Percentiles rank a stretch among this genome's conserved stretches.
Conservation (phyloP, 768 basidiomycete genomes). For the Leccinum truebloodii region DNA sequence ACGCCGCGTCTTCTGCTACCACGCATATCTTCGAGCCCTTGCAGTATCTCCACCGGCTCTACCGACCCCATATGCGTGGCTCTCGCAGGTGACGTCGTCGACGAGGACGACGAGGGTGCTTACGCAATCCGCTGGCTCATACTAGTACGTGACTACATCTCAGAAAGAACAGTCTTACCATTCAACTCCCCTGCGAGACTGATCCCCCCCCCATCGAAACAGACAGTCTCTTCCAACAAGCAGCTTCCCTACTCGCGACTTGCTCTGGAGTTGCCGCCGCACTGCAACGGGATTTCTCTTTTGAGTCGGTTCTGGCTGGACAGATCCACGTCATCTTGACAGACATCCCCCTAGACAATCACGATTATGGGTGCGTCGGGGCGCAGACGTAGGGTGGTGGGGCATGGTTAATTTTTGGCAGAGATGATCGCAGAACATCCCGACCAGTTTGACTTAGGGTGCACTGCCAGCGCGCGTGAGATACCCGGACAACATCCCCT, state of each 20-base stretch:
- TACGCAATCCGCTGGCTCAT: constrained; percentile 55
- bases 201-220: constrained; percentile 4
- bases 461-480: background rate
- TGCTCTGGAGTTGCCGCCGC: constrained; percentile 67
- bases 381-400: constrained; percentile 89
- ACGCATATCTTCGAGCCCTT: too few species aligned
- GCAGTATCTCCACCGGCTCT: too few species aligned
- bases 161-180: background rate
- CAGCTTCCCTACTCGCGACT: constrained; percentile 62
- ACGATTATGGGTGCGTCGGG: constrained; percentile 73
- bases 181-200: background rate
- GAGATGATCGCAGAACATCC: constrained; percentile 69
- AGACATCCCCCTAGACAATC: constrained; percentile 69
- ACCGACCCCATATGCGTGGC: too few species aligned
- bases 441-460: constrained; percentile 44
- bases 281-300: constrained; percentile 54
- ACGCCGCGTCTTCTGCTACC: too few species aligned
- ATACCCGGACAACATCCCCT: constrained; percentile 15
- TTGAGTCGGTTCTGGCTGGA: constrained; percentile 29
- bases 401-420: constrained; percentile 79
- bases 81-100: too few species aligned
- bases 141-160: too few species aligned
- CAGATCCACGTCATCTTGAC: constrained; percentile 47
- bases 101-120: constrained; percentile 14
- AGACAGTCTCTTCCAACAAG: constrained; percentile 49